phyloP scores from a whole-genome alignment of 345 rosid genomes.

The Syzygium aromaticum region DNA sequence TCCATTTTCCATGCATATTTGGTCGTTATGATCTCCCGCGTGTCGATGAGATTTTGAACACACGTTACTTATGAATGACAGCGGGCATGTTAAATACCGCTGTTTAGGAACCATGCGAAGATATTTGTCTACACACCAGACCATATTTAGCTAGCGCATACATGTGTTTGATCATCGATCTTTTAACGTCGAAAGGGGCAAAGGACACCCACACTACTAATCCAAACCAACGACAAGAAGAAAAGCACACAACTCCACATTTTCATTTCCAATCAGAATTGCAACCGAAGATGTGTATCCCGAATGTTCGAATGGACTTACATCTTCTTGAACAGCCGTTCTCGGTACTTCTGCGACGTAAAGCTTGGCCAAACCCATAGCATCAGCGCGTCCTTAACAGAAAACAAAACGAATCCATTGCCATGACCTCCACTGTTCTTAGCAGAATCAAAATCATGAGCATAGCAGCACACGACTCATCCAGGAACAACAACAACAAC shows the following conservation, averaged over 20 bases:
- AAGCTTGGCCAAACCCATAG: slow-evolving; percentile 40
- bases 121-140: neutral
- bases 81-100: neutral
- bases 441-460: neutral
- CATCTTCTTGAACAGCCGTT: slow-evolving; percentile 46
- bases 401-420: neutral
- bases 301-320: slow-evolving; percentile 18
- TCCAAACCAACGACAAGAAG: neutral
- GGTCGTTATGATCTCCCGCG: neutral
- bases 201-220: neutral
- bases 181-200: neutral
- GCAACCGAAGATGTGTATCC: neutral
- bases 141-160: neutral
- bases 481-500: neutral
- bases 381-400: slow-evolving; percentile 30
- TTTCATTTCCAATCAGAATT: neutral
- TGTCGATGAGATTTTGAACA: neutral
- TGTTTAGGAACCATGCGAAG: neutral
- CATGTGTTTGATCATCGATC: neutral
- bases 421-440: neutral
- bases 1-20: neutral
- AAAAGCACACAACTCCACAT: neutral
- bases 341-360: slow-evolving; percentile 59
- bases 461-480: neutral
- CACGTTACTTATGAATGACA: neutral